These are phyloP conservation scores for Eutreptiella sp. DNA, from an alignment of 208 protist species.

Conservation along the genomic window DNA sequence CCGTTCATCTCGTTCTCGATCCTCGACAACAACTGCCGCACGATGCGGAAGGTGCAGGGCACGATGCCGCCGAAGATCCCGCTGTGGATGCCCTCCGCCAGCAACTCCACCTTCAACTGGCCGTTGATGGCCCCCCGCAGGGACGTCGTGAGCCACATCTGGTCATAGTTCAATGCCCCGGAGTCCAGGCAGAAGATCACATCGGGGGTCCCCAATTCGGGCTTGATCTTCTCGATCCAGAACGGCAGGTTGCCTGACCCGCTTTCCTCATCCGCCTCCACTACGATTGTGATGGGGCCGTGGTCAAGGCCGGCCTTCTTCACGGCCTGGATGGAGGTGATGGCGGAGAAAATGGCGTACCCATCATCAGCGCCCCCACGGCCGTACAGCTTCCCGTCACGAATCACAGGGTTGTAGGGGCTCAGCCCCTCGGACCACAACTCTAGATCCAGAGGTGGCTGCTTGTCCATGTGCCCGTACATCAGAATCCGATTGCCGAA, in stretches of 20 bases:
- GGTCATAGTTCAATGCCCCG: constrained; percentile 84
- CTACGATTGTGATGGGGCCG: constrained; percentile 65
- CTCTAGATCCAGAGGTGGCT: constrained; percentile 75
- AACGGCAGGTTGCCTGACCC: constrained; percentile 68
- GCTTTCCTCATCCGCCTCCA: constrained; percentile 83
- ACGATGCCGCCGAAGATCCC: constrained; percentile 83
- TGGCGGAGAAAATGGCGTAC: constrained; percentile 67
- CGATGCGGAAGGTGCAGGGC: constrained; percentile 84
- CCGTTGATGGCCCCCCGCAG: constrained; percentile 77
- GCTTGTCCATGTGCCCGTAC: constrained; percentile 95
- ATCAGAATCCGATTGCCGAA: constrained; percentile 65
- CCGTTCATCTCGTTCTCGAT: constrained; percentile 85
- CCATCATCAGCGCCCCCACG: constrained; percentile 80
- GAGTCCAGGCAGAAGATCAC: constrained; percentile 89
- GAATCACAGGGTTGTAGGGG: constrained; percentile 68
- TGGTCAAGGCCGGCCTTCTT: constrained; percentile 70
- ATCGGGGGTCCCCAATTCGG: constrained; percentile 61
- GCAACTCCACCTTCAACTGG: constrained; percentile 62
- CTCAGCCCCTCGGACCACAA: constrained; percentile 78
- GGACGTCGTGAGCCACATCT: constrained; percentile 86
- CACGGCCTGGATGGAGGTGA: constrained; percentile 59
- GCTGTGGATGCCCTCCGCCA: constrained; percentile 80
- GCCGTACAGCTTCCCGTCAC: constrained; percentile 77
- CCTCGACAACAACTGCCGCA: constrained; percentile 66
- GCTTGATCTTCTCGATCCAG: constrained; percentile 59